Evolutionary conservation across 1,139 yeast genomes (phyloP), one percentile per base, ranked within the genome.

Genomic region (Kodamaea plutei): DNA sequence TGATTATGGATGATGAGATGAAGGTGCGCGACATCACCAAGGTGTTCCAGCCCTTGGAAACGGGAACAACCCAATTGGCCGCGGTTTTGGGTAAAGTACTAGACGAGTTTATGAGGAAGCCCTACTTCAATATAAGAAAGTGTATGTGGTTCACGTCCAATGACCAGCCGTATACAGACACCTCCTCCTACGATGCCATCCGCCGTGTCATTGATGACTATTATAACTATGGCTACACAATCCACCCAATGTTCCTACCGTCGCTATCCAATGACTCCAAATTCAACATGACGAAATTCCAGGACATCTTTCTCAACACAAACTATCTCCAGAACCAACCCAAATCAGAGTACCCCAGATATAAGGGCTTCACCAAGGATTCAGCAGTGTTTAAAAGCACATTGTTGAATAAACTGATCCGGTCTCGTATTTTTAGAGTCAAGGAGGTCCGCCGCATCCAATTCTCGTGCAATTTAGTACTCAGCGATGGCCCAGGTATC

Each of bases 171-270:
- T 17, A 43, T 48, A 14, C 10, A 4, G 34, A 31, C 13, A 23
- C 25, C 10, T 37, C 50, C 1, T 43, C 59, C 4, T 58, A 58
- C 33, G 58, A 57, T 28, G 48, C 73, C 6, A 54, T 87, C 11
- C 72, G 80, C 47, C 73, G 74, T 13, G 64, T 80, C 4, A 68
- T 84, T 16, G 68, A 71, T 29, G 94, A 85, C 52, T 64, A 27
- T 32, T 45, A 45, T 34, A 42, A 38, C 29, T 42, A 43, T 21
- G 43, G 43, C 9, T 43, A 36, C 26, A 34, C 36, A 18, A 38
- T 88, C 11, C 61, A 65, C 14, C 94, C 96, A 0, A 69, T 84
- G 32, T 79, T 89, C 45, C 52, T 87, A 15, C 11, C 34, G 15
- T 20, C 24, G 10, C n/a, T n/a, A n/a, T n/a, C n/a, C n/a, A n/a